Percentiles rank a stretch among this genome's conserved stretches.
phyloP scores from a whole-genome alignment of 306 rosid genomes.

The Prunus dulcis region DNA sequence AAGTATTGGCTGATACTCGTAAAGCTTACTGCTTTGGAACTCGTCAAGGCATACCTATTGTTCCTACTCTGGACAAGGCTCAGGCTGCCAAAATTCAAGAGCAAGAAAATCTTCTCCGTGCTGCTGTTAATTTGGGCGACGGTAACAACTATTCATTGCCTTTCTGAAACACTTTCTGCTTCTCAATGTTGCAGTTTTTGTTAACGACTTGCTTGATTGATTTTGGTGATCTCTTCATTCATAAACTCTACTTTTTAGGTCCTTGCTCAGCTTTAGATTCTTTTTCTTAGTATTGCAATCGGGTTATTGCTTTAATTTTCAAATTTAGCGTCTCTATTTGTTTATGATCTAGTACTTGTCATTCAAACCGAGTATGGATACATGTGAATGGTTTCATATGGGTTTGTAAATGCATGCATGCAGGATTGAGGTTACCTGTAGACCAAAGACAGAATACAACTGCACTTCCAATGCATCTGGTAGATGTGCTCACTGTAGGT shows the following conservation, averaged over 20 bases:
- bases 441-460: slow-evolving; percentile 80
- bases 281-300: not conserved
- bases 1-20: slow-evolving; percentile 86
- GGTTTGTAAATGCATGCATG: slow-evolving; percentile 24
- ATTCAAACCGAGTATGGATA: not conserved
- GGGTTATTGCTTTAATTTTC: not conserved
- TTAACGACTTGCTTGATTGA: not conserved
- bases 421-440: slow-evolving; percentile 65
- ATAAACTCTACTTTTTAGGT: not conserved
- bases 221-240: not conserved
- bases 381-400: slow-evolving; percentile 18
- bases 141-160: slow-evolving; percentile 32
- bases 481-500: slow-evolving; percentile 56
- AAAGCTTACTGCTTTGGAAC: slow-evolving; percentile 87
- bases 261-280: not conserved
- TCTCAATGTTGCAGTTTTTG: not conserved
- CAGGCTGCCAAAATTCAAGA: slow-evolving; percentile 96
- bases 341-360: not conserved
- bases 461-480: slow-evolving; percentile 82
- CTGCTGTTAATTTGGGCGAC: slow-evolving; percentile 81
- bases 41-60: slow-evolving; percentile 74
- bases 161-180: not conserved
- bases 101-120: slow-evolving; percentile 82
- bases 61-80: slow-evolving; percentile 86
- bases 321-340: not conserved